A percentile compares a stretch with the other conserved stretches of the same genome.
These are phyloP conservation scores for Sporothrix humicola DNA, from an alignment of 2,329 filamentous ascomycete species.

Conservation along the genomic window DNA sequence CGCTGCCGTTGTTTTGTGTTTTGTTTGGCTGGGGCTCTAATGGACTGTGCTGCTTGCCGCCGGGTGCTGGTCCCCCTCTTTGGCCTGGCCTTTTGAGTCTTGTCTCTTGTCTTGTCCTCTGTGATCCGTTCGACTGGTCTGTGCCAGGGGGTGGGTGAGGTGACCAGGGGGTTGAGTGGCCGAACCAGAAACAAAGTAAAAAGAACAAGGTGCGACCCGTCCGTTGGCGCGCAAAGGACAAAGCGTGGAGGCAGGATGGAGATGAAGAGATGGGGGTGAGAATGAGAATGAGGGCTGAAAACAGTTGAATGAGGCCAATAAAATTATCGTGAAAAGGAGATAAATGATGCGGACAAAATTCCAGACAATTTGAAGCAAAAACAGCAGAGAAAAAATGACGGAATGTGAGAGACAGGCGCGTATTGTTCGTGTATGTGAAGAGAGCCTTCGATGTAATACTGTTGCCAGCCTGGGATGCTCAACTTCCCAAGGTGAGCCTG, in stretches of 20 bases:
- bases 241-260: constrained; percentile 9
- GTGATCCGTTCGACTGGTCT: constrained; percentile 28
- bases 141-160: not conserved
- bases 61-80: not conserved
- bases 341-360: too few species aligned
- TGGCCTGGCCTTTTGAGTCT: not conserved
- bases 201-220: constrained; percentile 14
- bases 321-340: too few species aligned
- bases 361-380: not conserved
- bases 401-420: not conserved
- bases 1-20: constrained; percentile 21
- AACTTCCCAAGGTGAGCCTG: not conserved
- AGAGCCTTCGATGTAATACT: not conserved
- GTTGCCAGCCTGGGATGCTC: not conserved
- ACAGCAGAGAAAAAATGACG: not conserved
- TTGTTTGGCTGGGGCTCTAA: constrained; percentile 31
- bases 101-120: constrained; percentile 25
- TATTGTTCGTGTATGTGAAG: constrained; percentile 16
- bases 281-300: not conserved
- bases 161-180: constrained; percentile 25
- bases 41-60: constrained; percentile 28
- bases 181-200: not conserved
- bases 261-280: not conserved
- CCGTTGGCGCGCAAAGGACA: constrained; percentile 29
- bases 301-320: not conserved